phyloP scores from a whole-genome alignment of 1,284 basidiomycete species.

The Ceratobasidium sp. region DNA sequence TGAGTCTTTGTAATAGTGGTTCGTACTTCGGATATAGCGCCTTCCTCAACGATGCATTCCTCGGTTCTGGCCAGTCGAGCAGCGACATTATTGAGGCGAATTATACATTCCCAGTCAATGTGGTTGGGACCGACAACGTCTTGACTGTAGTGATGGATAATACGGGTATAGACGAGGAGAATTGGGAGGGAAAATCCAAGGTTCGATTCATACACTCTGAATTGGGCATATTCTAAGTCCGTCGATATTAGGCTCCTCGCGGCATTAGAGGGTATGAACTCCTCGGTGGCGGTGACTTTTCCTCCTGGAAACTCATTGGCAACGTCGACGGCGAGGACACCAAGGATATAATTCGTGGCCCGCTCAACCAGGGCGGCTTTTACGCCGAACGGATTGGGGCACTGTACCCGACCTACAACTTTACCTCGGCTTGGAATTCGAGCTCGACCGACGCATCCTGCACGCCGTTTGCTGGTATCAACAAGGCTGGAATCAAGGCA shows the following conservation, averaged over 20 bases:
- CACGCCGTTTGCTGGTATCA: neutral
- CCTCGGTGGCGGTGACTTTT: constrained; percentile 22
- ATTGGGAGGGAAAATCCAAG: constrained; percentile 53
- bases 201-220: too few species aligned
- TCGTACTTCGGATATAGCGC: constrained; percentile 62
- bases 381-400: constrained; percentile 34
- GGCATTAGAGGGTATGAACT: constrained; percentile 22
- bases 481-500: neutral
- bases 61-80: constrained; percentile 59
- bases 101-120: constrained; percentile 54
- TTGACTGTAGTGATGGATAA: constrained; percentile 55
- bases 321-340: constrained; percentile 36
- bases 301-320: constrained; percentile 32
- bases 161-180: constrained; percentile 53
- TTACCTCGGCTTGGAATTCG: constrained; percentile 25
- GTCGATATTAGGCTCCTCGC: too few species aligned
- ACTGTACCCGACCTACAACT: constrained; percentile 11
- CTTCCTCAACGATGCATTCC: constrained; percentile 62
- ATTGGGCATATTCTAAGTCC: too few species aligned
- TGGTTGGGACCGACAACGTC: constrained; percentile 58
- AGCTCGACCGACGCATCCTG: neutral
- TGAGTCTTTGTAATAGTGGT: constrained; percentile 54
- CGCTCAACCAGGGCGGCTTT: constrained; percentile 21
- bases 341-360: constrained; percentile 31
- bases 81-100: constrained; percentile 52